Base-by-base conservation (phyloP, 176 grass and related monocot species). In the Triticum urartu region DNA sequence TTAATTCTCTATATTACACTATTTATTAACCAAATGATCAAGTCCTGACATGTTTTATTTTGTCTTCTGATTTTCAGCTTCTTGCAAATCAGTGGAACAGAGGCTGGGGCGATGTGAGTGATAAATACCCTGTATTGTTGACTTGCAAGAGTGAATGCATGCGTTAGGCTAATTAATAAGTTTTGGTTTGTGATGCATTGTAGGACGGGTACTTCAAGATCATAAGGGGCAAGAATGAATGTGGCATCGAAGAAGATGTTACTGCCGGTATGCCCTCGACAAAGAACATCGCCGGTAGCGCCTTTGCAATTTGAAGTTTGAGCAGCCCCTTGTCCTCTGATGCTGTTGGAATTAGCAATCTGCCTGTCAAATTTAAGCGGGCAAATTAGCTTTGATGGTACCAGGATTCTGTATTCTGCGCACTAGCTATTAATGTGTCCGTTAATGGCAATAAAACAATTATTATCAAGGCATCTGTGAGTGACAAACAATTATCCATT, bases 41-140 rank as follows among this genome's bases (percentile, higher is more conserved):
- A 17, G 24, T 34, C 69, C 35, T 79, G 79, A 74, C 20, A 30
- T 64, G 14, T 22, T 84, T 84, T 35, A 7, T 79, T 78, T 59
- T 20, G 21, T 68, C 58, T 69, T 77, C 30, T 40, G n/a, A 52
- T 65, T 78, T 94, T 82, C 91, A 98, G 96, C 90, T 98, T 72
- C 96, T 98, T 79, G 93, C 96, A 64, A 98, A 98, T 60, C 93
- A 95, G 75, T 95, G 96, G 96, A 98, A 98, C 69, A 93, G 86
- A 85, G 89, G 92, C 68, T 98, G 96, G 96, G 96, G 96, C 39
- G 96, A 98, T 78, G 96, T 95, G 91, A 89, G 96, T 72, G 21
- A 38, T 13, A 81, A 74, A 77, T 63, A 38, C 48, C 45, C 7
- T 56, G 2, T 62, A 30, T 56, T 81, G 34, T 52, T 10, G 22